Evolutionary conservation across 805 yeast species (phyloP).

Genomic region (Candida berthetii): DNA sequence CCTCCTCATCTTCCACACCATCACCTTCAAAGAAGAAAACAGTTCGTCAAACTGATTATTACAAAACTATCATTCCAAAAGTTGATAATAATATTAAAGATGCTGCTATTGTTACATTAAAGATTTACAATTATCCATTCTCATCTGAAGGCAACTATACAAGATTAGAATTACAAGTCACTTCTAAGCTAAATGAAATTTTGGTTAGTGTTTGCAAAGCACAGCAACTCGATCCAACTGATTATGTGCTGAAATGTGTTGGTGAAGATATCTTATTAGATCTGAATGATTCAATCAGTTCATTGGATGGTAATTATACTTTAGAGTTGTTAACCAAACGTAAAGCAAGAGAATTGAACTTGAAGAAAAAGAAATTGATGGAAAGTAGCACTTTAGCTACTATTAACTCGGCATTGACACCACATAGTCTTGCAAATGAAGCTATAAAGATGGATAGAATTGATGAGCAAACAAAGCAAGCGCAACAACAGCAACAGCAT

Average conservation of each 20-base stretch:
- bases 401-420: slow-evolving; percentile 18
- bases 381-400: slow-evolving; percentile 20
- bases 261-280: slow-evolving; percentile 25
- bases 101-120: slow-evolving; percentile 22
- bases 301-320: slow-evolving; percentile 32
- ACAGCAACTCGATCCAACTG: slow-evolving; percentile 28
- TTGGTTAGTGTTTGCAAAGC: slow-evolving; percentile 26
- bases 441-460: slow-evolving; percentile 1
- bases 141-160: slow-evolving; percentile 22
- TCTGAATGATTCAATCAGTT: slow-evolving; percentile 31
- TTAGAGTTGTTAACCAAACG: slow-evolving; percentile 37
- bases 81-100: slow-evolving; percentile 15
- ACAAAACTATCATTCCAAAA: slow-evolving; percentile 28
- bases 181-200: slow-evolving; percentile 30
- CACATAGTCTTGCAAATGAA: slow-evolving; percentile 19
- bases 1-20: slow-evolving; percentile 3
- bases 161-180: slow-evolving; percentile 22
- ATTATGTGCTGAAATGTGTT: slow-evolving; percentile 27
- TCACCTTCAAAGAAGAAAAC: slow-evolving; percentile 2
- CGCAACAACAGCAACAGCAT: not conserved
- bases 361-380: slow-evolving; percentile 22
- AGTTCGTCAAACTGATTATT: slow-evolving; percentile 25
- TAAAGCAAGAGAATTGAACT: slow-evolving; percentile 26
- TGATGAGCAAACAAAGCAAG: not conserved
- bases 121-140: slow-evolving; percentile 28